Evolutionary conservation across 2,329 filamentous ascomycete species (phyloP).

Genomic region (Elsinoe necatrix): DNA sequence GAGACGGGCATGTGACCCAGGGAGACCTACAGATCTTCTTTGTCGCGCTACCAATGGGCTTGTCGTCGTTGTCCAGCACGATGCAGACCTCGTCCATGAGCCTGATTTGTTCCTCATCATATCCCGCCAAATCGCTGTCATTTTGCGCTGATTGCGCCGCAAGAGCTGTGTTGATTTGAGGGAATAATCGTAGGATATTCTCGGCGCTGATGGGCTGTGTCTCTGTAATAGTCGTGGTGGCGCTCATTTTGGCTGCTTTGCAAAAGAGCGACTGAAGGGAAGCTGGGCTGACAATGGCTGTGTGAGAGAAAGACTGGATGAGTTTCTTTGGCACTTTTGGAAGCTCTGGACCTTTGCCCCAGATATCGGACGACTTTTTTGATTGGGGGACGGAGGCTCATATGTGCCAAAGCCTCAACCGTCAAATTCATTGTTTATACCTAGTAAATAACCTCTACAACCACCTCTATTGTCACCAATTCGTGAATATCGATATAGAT

Average conservation of each 20-base stretch:
- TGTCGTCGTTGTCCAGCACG: slow-evolving; percentile 83
- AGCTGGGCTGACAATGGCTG: neutral
- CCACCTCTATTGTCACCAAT: no score
- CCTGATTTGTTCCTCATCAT: slow-evolving; percentile 95
- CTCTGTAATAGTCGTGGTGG: slow-evolving; percentile 26
- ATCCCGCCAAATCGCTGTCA: slow-evolving; percentile 69
- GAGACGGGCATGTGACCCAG: neutral
- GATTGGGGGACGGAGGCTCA: no score
- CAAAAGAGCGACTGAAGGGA: slow-evolving; percentile 1
- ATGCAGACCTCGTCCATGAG: slow-evolving; percentile 99
- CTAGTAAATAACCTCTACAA: no score
- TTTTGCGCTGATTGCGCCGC: slow-evolving; percentile 50
- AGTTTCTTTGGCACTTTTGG: neutral
- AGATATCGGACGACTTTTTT: slow-evolving; percentile 14
- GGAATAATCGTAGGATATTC: slow-evolving; percentile 79
- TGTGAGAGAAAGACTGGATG: neutral
- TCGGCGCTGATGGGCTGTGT: slow-evolving; percentile 61
- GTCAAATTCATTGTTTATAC: no score
- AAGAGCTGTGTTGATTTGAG: slow-evolving; percentile 61
- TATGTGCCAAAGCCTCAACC: no score
- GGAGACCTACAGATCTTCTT: slow-evolving; percentile 82
- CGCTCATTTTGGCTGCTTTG: slow-evolving; percentile 23
- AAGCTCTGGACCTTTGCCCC: neutral
- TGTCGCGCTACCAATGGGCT: slow-evolving; percentile 89
- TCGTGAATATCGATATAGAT: no score